Evolutionary conservation across 805 yeast species (phyloP).

Genomic region (Kodamaea sagamina): DNA sequence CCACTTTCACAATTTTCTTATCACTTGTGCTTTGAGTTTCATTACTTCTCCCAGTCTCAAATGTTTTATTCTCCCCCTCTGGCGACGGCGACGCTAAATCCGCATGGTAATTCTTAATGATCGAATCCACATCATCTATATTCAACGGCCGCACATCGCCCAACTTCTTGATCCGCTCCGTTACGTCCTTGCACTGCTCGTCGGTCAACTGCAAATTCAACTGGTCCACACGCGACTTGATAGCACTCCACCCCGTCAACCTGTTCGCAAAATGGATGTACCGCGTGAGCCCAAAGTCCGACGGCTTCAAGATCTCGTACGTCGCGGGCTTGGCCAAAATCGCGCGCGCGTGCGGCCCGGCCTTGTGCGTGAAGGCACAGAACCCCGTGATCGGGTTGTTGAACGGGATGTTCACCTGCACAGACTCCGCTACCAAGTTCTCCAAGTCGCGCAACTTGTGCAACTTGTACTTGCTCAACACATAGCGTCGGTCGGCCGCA

Average conservation of each 20-base stretch:
- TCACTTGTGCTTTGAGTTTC: neutral
- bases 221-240: constrained; percentile 61
- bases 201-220: constrained; percentile 56
- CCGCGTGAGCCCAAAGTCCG: constrained; percentile 61
- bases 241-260: constrained; percentile 65
- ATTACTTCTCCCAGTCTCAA: neutral
- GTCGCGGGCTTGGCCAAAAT: constrained; percentile 65
- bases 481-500: constrained; percentile 61
- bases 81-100: constrained; percentile 34
- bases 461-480: constrained; percentile 56
- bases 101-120: constrained; percentile 55
- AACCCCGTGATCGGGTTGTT: constrained; percentile 65
- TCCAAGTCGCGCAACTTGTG: constrained; percentile 59
- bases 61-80: no score
- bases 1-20: no score
- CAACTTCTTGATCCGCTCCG: constrained; percentile 54
- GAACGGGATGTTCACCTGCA: constrained; percentile 59
- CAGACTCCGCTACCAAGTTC: constrained; percentile 59
- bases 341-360: constrained; percentile 65
- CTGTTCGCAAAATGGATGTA: constrained; percentile 63
- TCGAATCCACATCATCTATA: constrained; percentile 62
- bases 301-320: constrained; percentile 58
- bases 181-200: constrained; percentile 58
- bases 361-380: constrained; percentile 66
- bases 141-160: constrained; percentile 62